Base-by-base conservation (phyloP, 805 yeast species). In the Zygosaccharomyces gambellarensis region DNA sequence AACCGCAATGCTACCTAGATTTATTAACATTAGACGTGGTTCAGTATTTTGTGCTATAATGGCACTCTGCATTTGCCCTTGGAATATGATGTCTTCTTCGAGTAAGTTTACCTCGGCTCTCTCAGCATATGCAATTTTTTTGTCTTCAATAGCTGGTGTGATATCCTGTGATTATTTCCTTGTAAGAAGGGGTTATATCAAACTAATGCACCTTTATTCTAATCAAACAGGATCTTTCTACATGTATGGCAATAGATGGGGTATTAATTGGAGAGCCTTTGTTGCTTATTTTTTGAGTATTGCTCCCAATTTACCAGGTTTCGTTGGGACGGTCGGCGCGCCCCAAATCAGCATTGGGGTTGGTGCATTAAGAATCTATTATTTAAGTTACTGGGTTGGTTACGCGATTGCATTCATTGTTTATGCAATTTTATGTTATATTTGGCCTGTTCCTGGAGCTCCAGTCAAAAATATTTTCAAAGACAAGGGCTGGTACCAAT, bases 251-350 rank as follows among this genome's bases (percentile, higher is more conserved):
- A 72, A 73, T 71, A 58, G 51, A 28, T 60, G 64, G 49, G 95
- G 95, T 23, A 60, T 79, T 68, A 86, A 87, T 65, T 85, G 90
- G 86, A 76, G 94, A 57, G 95, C 90, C 1, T 81, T 78, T 55
- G 80, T 77, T 30, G 92, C 95, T 1, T 88, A 68, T 51, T 21
- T 67, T 12, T 55, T 65, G 47, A 72, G 73, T 46, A 61, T 70
- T 43, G 69, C 66, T 12, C 74, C 74, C 32, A 69, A 69, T 48
- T 56, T 70, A 48, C 72, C 73, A 12, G 74, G 74, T 34, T 62
- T 70, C 46, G 60, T 70, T 31, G 68, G 67, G 36, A 68, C 87
- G n/a, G 82, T 87, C 14, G 84, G 82, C 31, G 78, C 83, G 19
- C 60, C 60, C 14, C 77, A 76, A 56, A 49, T 57, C 36, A 88